Evolutionary conservation across 257 asterid genomes (phyloP), one percentile per base, ranked within the genome.

Genomic region (Jacaranda copaia): DNA sequence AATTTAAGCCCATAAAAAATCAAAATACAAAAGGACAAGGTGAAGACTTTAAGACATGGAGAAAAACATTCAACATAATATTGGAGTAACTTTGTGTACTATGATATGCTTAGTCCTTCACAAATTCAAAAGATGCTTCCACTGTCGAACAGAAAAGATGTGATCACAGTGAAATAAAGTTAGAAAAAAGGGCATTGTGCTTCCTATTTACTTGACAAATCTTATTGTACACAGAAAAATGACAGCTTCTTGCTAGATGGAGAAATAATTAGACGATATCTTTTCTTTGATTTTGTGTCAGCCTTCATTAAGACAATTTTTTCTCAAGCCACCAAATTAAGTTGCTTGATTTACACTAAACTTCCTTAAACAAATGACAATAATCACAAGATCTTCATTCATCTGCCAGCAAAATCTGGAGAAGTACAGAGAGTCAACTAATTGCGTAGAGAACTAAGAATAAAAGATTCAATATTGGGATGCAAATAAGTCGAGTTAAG

Each of bases 141-240:
- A 35, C 19, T 61, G 45, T 70, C 51, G 14, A 70, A 38, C 43
- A n/a, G 8, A 65, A 59, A 66, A 43, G 68, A 5, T 6, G 58
- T 52, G 59, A 56, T 51, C 77, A 20, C 79, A 68, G 35, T 68
- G 55, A 65, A 73, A 70, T 60, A 79, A 78, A 82, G 77, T 81
- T 12, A 16, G 48, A 64, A 78, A 81, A 76, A 68, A 69, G 66
- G 68, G 61, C 74, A 48, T 56, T 39, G 66, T 79, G 79, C 58
- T 79, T 82, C 83, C 62, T 51, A 77, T n/a, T 71, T 39, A 38
- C 55, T 58, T 38, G 77, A 70, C 79, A 78, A 42, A 18, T 78
- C 81, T 63, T 52, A 64, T 68, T 62, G 39, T 62, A 36, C 73
- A 67, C 46, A 77, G 51, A 12, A 18, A 77, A 73, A 60, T 51